Evolutionary conservation across 2,329 filamentous ascomycete genomes (phyloP).

Genomic region (Fusarium scirpi): DNA sequence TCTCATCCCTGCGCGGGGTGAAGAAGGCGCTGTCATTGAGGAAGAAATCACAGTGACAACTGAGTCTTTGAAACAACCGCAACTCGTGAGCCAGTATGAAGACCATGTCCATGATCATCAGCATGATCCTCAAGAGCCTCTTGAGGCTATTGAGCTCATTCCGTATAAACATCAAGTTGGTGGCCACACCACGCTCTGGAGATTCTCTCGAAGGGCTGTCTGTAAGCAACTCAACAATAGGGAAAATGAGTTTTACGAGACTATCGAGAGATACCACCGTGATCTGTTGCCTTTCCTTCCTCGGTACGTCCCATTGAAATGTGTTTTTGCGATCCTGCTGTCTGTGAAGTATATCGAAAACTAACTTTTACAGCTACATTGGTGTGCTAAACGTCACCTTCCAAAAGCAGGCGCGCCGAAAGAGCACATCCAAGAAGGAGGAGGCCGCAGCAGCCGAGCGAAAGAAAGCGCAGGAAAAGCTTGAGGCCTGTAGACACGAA

Average conservation of each 20-base stretch:
- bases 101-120: slow-evolving; percentile 66
- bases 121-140: slow-evolving; percentile 67
- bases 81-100: slow-evolving; percentile 57
- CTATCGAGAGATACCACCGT: slow-evolving; percentile 89
- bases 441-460: slow-evolving; percentile 54
- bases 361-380: slow-evolving; percentile 78
- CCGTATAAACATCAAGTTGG: slow-evolving; percentile 98
- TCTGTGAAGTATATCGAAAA: not conserved
- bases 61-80: slow-evolving; percentile 50
- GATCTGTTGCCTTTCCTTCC: slow-evolving; percentile 92
- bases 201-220: slow-evolving; percentile 93
- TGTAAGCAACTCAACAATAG: slow-evolving; percentile 99
- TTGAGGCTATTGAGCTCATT: slow-evolving; percentile 94
- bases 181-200: slow-evolving; percentile 94
- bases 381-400: slow-evolving; percentile 97
- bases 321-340: slow-evolving; percentile 3
- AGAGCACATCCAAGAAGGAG: slow-evolving; percentile 66
- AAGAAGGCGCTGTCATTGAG: slow-evolving; percentile 56
- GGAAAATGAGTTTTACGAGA: slow-evolving; percentile 99
- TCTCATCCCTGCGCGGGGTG: slow-evolving; percentile 50
- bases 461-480: slow-evolving; percentile 52
- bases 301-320: slow-evolving; percentile 65
- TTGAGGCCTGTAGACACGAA: slow-evolving; percentile 36
- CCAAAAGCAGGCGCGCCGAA: slow-evolving; percentile 81
- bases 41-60: slow-evolving; percentile 57